Evolutionary conservation across 371 early-diverging fungal genomes (phyloP), one percentile per base, ranked within the genome.

Genomic region (Mortierella sp.): DNA sequence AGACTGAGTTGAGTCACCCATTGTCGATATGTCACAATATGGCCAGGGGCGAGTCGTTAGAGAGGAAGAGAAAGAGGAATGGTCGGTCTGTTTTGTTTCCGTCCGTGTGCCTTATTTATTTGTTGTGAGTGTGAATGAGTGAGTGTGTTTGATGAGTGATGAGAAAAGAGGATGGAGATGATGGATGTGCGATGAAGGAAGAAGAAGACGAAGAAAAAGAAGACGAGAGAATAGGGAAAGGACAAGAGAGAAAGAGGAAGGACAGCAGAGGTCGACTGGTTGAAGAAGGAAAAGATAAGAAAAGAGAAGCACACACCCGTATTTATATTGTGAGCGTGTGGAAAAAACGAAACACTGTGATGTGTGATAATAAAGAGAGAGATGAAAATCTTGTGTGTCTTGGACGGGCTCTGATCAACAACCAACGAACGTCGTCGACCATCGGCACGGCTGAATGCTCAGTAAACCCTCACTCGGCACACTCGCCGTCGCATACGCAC

Each of bases 1-100:
- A 19, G 84, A 76, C 71, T 78, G 73, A 22, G 78, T 37, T 52
- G 69, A 50, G 34, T 69, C 69, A 45, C 41, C 74, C 74, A 73
- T 74, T 29, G 58, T 48, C 24, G 48, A n/a, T 47, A 8, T n/a
- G n/a, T n/a, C n/a, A n/a, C n/a, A n/a, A n/a, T n/a, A n/a, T n/a
- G n/a, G n/a, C n/a, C n/a, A n/a, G n/a, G 31, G 6, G 45, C 16
- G 26, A 10, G 31, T 26, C 66, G 66, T 19, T 41, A 24, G 2
- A 40, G n/a, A n/a, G n/a, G n/a, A 65, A 26, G 29, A 44, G 45
- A 44, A 29, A 16, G 66, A 45, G n/a, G 9, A 11, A 44, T 4
- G 4, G 40, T 22, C 11, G 19, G 45, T 16, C 26, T n/a, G 45
- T 19, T 37, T n/a, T 5, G 3, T n/a, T n/a, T n/a, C n/a, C n/a